Base-by-base conservation (phyloP, 2,329 filamentous ascomycete genomes). In the Onygena corvina region DNA sequence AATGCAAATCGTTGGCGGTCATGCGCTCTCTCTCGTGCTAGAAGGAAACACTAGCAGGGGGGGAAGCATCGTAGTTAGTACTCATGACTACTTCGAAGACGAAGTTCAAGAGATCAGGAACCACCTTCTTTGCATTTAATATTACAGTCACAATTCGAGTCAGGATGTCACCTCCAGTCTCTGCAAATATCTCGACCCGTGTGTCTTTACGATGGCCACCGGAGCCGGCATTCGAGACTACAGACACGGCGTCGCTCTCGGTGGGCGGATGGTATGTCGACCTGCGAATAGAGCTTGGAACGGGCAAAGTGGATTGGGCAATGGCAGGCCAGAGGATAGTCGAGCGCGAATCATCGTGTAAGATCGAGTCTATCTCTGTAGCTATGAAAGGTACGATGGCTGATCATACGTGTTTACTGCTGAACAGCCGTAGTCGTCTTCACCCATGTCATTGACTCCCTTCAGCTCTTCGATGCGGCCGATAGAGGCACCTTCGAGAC, bases 201-300 rank as follows among this genome's bases (percentile, higher is more conserved):
- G 61, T 71, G 34, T 69, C 67, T 20, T 57, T 71, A 21, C 65
- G 67, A 55, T 71, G 69, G 69, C 60, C 64, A 1, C 66, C 67
- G 6, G 67, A 66, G 12, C 56, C 64, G 0, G 55, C 67, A 1
- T 64, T 61, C 23, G 69, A 71, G 51, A 67, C 63, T 30, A 71
- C 68, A 9, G 66, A 71, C 47, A 71, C 68, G 4, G 58, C 69
- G 4, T 66, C 70, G 46, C 61, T 71, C 53, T 67, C 66, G 7
- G 64, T 71, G 0, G 63, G 63, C 7, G 63, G 62, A 42, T 71
- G 67, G 61, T 71, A 68, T 48, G 61, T 71, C 3, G 69, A 71
- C 54, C 56, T 71, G 1, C 65, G 69, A 9, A 62, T 71, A 12
- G 60, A 65, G 35, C 66, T 64, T 50, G 20, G 51, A 3, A 59